These are phyloP conservation scores for Candida ortonii DNA, from an alignment of 805 yeast genomes.

Conservation along the genomic window DNA sequence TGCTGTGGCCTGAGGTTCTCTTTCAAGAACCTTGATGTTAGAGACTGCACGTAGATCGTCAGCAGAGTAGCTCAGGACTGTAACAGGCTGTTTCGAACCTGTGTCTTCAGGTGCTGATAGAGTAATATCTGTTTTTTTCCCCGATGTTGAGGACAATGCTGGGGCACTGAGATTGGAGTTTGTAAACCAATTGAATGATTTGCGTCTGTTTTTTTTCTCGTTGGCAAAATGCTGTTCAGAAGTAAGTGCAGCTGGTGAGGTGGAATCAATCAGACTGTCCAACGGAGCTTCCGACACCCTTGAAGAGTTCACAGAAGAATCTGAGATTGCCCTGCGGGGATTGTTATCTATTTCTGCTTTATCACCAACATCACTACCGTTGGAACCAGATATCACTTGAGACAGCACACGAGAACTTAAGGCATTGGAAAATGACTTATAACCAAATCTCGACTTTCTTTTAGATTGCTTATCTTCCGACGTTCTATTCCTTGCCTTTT, in stretches of 20 bases:
- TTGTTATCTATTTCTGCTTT: too few species aligned
- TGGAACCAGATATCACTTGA: conserved; percentile 9
- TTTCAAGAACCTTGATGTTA: neutral
- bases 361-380: too few species aligned
- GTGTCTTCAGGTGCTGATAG: neutral
- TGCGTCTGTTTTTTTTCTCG: conserved; percentile 16
- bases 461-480: conserved; percentile 20
- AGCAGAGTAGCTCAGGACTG: conserved; percentile 8
- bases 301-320: conserved; percentile 9
- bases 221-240: too few species aligned
- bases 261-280: too few species aligned
- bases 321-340: too few species aligned
- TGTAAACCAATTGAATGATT: conserved; percentile 26
- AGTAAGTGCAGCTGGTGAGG: too few species aligned
- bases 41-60: conserved; percentile 5
- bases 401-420: conserved; percentile 19
- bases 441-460: conserved; percentile 29
- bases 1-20: neutral
- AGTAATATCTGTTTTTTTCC: too few species aligned
- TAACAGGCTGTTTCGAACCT: neutral
- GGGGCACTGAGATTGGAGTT: conserved; percentile 23
- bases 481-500: too few species aligned
- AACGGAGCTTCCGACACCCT: too few species aligned
- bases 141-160: conserved; percentile 5
- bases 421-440: conserved; percentile 26